A percentile compares a stretch with the other conserved stretches of the same genome.
Evolutionary conservation across 2,329 filamentous ascomycete species (phyloP).

Genomic region (Trichoderma harzianum): DNA sequence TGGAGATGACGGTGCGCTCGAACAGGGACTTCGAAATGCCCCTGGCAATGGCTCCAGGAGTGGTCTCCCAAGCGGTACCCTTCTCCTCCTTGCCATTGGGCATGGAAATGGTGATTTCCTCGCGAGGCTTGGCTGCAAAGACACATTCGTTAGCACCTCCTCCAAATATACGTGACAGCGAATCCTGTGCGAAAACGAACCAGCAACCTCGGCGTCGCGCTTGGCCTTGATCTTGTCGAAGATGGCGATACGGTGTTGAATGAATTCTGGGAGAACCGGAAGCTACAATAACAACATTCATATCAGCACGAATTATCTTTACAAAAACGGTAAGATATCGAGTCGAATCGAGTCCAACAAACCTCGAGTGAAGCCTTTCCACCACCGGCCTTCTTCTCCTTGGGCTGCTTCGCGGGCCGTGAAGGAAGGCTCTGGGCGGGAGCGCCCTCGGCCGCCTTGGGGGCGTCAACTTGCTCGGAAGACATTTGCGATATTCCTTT

Average conservation of each 20-base stretch:
- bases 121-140: conserved; percentile 58
- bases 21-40: conserved; percentile 80
- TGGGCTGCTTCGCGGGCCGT: conserved; percentile 37
- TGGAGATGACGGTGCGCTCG: conserved; percentile 83
- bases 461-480: conserved; percentile 36
- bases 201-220: conserved; percentile 69
- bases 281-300: conserved; percentile 26
- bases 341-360: neutral
- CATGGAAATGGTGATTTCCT: conserved; percentile 71
- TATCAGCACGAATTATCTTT: neutral
- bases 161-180: neutral
- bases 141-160: neutral
- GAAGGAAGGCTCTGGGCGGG: conserved; percentile 34
- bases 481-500: conserved; percentile 31
- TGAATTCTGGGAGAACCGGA: conserved; percentile 64
- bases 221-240: conserved; percentile 87
- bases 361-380: conserved; percentile 58
- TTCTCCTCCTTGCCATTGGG: conserved; percentile 66
- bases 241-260: conserved; percentile 77
- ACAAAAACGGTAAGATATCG: neutral
- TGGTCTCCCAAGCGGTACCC: conserved; percentile 88
- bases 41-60: conserved; percentile 73
- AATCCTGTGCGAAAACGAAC: conserved; percentile 28
- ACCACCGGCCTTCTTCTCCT: conserved; percentile 44
- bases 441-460: conserved; percentile 35